Percentiles rank a stretch among this genome's conserved stretches.
phyloP scores from a whole-genome alignment of 2,329 filamentous ascomycete genomes.

The Claviceps spartinae region DNA sequence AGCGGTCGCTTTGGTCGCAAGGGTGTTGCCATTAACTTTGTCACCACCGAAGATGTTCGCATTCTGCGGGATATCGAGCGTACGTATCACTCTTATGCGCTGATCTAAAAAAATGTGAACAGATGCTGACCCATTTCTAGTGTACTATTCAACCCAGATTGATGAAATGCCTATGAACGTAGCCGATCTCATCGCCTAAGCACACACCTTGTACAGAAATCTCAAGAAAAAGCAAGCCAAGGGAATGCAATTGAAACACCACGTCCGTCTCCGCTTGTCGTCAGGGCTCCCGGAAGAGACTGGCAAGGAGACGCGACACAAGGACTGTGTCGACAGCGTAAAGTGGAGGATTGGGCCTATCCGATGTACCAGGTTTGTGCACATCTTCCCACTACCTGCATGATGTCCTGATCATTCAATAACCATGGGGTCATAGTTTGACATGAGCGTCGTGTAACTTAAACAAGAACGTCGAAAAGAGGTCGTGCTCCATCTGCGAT shows the following conservation, averaged over 20 bases:
- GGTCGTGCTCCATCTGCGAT: neutral
- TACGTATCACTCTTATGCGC: conserved; percentile 30
- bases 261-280: neutral
- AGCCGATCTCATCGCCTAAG: conserved; percentile 44
- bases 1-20: conserved; percentile 93
- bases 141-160: conserved; percentile 94
- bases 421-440: conserved; percentile 1
- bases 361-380: conserved; percentile 7
- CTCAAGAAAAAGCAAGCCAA: neutral
- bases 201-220: neutral
- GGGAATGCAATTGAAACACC: neutral
- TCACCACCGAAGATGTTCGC: conserved; percentile 93
- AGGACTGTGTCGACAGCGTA: neutral
- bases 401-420: neutral
- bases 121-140: conserved; percentile 30
- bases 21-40: conserved; percentile 99
- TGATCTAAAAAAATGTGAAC: neutral
- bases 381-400: neutral
- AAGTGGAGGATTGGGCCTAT: conserved; percentile 10
- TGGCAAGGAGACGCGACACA: neutral
- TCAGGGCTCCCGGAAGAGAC: neutral
- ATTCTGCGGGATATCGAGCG: conserved; percentile 94
- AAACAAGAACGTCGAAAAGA: neutral
- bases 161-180: conserved; percentile 99
- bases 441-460: neutral